These are phyloP conservation scores for Medicago lupulina DNA, from an alignment of 306 rosid genomes.

Conservation along the genomic window DNA sequence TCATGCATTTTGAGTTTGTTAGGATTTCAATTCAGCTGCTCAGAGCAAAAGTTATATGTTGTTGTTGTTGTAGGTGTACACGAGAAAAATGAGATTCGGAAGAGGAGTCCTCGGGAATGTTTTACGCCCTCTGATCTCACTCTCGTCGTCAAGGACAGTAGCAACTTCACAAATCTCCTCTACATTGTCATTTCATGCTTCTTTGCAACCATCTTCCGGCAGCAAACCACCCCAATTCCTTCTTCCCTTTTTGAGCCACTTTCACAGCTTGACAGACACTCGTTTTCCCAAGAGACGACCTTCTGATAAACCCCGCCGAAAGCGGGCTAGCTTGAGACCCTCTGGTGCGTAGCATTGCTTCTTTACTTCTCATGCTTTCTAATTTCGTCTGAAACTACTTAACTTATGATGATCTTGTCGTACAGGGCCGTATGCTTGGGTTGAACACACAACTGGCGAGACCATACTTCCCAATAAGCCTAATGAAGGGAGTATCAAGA, in stretches of 20 bases:
- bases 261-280: constrained; percentile 84
- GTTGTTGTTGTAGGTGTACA: no score
- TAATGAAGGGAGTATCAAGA: constrained; percentile 87
- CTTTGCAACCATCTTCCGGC: constrained; percentile 31
- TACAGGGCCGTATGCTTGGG: constrained; percentile 89
- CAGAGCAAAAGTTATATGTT: no score
- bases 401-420: background rate
- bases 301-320: constrained; percentile 67
- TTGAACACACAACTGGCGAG: constrained; percentile 70
- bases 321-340: constrained; percentile 77
- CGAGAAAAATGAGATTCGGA: no score
- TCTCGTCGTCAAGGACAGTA: constrained; percentile 39
- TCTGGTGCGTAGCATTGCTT: constrained; percentile 50
- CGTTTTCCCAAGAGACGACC: constrained; percentile 87
- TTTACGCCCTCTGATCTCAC: constrained; percentile 55
- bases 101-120: no score
- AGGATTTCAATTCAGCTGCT: no score
- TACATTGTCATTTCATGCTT: constrained; percentile 31
- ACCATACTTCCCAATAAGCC: constrained; percentile 76
- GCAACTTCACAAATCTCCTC: constrained; percentile 13
- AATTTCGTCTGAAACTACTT: background rate
- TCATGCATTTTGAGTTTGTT: no score
- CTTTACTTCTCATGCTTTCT: background rate
- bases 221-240: constrained; percentile 51
- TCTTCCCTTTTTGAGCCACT: constrained; percentile 53